Conservation (phyloP, 371 early-diverging fungal genomes). For the Syncephalastrum racemosum region DNA sequence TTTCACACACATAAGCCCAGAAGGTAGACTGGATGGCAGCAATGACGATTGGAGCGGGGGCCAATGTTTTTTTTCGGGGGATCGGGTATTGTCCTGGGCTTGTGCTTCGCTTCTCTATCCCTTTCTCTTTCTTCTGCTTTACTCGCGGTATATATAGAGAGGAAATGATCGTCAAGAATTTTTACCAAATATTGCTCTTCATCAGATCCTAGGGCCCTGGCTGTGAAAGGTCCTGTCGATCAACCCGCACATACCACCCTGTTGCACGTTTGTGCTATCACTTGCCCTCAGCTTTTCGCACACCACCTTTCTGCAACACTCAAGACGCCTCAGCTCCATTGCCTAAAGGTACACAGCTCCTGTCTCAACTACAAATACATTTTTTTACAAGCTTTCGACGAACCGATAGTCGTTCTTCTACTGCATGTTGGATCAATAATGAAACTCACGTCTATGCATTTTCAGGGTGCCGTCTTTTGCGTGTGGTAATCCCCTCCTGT, state of each 20-base stretch:
- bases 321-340: too few relatives aligned
- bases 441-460: too few relatives aligned
- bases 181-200: slow-evolving; percentile 9
- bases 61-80: neutral
- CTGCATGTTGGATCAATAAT: too few relatives aligned
- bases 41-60: neutral
- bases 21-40: neutral
- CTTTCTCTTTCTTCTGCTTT: slow-evolving; percentile 5
- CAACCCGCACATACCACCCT: slow-evolving; percentile 3
- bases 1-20: slow-evolving; percentile 1
- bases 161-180: slow-evolving; percentile 16
- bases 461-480: too few relatives aligned
- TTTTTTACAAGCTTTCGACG: too few relatives aligned
- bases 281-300: too few relatives aligned
- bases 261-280: too few relatives aligned
- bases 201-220: neutral
- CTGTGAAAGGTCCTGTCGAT: slow-evolving; percentile 8
- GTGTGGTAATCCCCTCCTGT: too few relatives aligned
- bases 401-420: too few relatives aligned
- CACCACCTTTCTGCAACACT: too few relatives aligned
- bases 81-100: neutral
- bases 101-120: slow-evolving; percentile 8
- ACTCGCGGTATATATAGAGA: slow-evolving; percentile 10
- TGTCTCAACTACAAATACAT: too few relatives aligned
- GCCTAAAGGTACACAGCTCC: too few relatives aligned